Evolutionary conservation across 805 yeast species (phyloP).

Genomic region (Teunomyces gatunensis): DNA sequence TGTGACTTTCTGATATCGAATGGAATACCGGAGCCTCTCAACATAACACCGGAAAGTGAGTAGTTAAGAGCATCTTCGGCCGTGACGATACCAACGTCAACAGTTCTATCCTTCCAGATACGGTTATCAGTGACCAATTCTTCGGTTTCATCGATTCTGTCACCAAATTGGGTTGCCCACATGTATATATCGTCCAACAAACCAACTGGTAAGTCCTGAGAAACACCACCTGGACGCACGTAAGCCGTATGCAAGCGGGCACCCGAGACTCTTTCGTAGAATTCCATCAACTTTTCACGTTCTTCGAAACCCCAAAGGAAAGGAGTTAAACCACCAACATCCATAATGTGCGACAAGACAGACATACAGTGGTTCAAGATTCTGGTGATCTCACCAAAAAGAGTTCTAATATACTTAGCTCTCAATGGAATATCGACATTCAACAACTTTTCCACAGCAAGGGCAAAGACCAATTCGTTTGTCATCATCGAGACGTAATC

Average conservation of each 20-base stretch:
- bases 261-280: conserved; percentile 86
- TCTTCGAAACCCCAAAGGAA: conserved; percentile 94
- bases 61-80: conserved; percentile 87
- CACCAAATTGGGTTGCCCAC: conserved; percentile 97
- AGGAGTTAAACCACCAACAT: conserved; percentile 91
- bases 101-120: conserved; percentile 87
- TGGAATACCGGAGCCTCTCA: conserved; percentile 88
- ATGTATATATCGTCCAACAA: conserved; percentile 85
- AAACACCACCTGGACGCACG: conserved; percentile 88
- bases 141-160: conserved; percentile 86
- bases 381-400: conserved; percentile 86
- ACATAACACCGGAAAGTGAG: conserved; percentile 82
- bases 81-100: conserved; percentile 73
- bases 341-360: conserved; percentile 85
- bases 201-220: conserved; percentile 85
- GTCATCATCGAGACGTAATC: conserved; percentile 90
- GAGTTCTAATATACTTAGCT: conserved; percentile 79
- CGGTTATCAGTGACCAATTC: conserved; percentile 87
- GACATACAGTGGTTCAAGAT: conserved; percentile 84
- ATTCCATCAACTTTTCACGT: conserved; percentile 90
- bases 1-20: conserved; percentile 81
- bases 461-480: conserved; percentile 78
- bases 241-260: conserved; percentile 88
- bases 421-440: conserved; percentile 84
- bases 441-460: conserved; percentile 81